A percentile compares a stretch with the other conserved stretches of the same genome.
Evolutionary conservation across 78 protist species (phyloP).

Genomic region (Dictyostelium capitatum): DNA sequence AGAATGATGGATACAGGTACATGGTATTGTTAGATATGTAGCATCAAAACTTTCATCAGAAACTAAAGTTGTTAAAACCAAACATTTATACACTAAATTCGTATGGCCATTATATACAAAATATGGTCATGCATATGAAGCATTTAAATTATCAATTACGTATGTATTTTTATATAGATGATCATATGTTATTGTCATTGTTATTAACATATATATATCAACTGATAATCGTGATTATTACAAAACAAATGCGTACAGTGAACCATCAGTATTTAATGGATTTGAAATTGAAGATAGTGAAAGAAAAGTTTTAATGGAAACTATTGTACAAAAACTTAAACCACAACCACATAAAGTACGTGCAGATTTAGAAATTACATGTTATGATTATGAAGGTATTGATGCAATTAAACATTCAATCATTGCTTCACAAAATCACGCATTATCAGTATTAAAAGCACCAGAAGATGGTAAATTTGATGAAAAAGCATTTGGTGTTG

Average conservation of each 20-base stretch:
- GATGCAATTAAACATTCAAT: conserved; percentile 96
- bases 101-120: conserved; percentile 94
- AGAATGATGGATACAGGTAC: too few species aligned
- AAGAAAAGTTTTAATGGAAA: conserved; percentile 65
- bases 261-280: conserved; percentile 76
- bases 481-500: conserved; percentile 76
- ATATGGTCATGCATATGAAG: conserved; percentile 96
- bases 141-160: conserved; percentile 91
- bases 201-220: too few species aligned
- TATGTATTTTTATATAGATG: conserved; percentile 24
- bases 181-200: not conserved
- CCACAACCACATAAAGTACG: conserved; percentile 91
- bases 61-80: conserved; percentile 40
- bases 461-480: conserved; percentile 28
- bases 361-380: conserved; percentile 85
- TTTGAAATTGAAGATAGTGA: conserved; percentile 53
- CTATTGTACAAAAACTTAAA: conserved; percentile 90
- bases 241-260: not conserved
- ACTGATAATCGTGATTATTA: not conserved
- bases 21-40: conserved; percentile 94
- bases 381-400: conserved; percentile 97
- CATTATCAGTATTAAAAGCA: conserved; percentile 14
- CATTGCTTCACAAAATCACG: conserved; percentile 82
- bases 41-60: conserved; percentile 81
- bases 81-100: conserved; percentile 76